phyloP scores from a whole-genome alignment of 2,329 filamentous ascomycete genomes.

The Gremmenia infestans region DNA sequence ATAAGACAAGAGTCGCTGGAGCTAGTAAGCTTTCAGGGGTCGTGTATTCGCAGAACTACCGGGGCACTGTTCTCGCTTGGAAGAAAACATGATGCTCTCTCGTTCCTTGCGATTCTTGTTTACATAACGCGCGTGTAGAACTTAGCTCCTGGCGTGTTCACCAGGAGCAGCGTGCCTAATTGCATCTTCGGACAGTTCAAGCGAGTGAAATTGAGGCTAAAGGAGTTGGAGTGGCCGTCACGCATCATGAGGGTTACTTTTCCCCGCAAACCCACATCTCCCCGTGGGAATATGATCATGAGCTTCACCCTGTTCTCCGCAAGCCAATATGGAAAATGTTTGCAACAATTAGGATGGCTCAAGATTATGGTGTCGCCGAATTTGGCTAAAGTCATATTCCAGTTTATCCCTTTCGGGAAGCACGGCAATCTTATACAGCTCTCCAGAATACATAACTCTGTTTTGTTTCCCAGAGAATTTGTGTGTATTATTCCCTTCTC shows the following conservation, averaged over 20 bases:
- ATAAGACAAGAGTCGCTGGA: not conserved
- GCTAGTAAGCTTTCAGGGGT: not conserved
- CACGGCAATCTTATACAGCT: too few relatives aligned
- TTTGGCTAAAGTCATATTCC: conserved; percentile 8
- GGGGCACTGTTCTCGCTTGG: conserved; percentile 5
- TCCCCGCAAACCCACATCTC: not conserved
- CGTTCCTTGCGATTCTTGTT: not conserved
- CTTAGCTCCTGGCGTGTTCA: not conserved
- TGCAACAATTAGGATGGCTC: conserved; percentile 2
- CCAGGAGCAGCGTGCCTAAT: conserved; percentile 9
- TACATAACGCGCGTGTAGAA: not conserved
- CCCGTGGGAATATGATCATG: too few relatives aligned
- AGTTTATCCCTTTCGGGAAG: not conserved
- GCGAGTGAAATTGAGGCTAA: not conserved
- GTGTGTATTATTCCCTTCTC: too few relatives aligned
- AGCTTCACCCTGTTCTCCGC: not conserved
- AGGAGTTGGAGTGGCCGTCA: not conserved
- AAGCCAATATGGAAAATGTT: not conserved
- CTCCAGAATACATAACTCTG: too few relatives aligned
- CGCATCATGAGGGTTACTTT: not conserved
- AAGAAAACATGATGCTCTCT: not conserved
- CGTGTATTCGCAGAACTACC: not conserved
- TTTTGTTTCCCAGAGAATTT: too few relatives aligned
- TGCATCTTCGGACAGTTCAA: not conserved
- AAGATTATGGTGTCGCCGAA: not conserved